A percentile compares a stretch with the other conserved stretches of the same genome.
Evolutionary conservation across 2,329 filamentous ascomycete genomes (phyloP).

Genomic region (Aaosphaeria pasadenensis): DNA sequence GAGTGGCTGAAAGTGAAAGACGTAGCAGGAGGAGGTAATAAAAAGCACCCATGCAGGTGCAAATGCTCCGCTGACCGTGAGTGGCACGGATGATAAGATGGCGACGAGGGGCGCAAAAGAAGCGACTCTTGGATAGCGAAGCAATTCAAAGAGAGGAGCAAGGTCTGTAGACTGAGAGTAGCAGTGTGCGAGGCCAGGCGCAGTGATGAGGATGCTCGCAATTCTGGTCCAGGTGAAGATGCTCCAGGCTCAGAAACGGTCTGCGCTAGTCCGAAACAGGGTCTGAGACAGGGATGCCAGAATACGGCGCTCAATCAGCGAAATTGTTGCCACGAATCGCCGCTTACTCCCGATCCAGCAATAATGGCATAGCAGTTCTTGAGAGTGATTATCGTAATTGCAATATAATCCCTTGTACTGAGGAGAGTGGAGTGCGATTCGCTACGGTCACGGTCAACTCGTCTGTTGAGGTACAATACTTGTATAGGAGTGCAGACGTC

Average conservation of each 20-base stretch:
- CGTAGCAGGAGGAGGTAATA: constrained; percentile 8
- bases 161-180: constrained; percentile 19
- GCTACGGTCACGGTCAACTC: too few species aligned
- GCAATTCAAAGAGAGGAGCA: constrained; percentile 6
- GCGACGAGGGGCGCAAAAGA: too few species aligned
- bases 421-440: too few species aligned
- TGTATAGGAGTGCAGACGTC: too few species aligned
- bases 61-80: constrained; percentile 21
- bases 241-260: constrained; percentile 1
- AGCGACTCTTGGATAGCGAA: too few species aligned
- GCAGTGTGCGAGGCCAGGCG: constrained; percentile 6
- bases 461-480: too few species aligned
- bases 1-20: too few species aligned
- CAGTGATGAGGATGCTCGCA: constrained; percentile 1
- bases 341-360: constrained; percentile 1
- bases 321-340: constrained; percentile 4
- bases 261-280: not conserved
- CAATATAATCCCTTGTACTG: too few species aligned
- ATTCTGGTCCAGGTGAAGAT: constrained; percentile 1
- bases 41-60: not conserved
- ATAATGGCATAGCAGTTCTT: not conserved
- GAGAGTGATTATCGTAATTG: too few species aligned
- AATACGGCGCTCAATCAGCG: not conserved
- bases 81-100: constrained; percentile 9
- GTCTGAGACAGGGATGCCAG: not conserved